These are phyloP conservation scores for Coelastrella sp. DNA, from an alignment of 139 green algal genomes.

Conservation along the genomic window DNA sequence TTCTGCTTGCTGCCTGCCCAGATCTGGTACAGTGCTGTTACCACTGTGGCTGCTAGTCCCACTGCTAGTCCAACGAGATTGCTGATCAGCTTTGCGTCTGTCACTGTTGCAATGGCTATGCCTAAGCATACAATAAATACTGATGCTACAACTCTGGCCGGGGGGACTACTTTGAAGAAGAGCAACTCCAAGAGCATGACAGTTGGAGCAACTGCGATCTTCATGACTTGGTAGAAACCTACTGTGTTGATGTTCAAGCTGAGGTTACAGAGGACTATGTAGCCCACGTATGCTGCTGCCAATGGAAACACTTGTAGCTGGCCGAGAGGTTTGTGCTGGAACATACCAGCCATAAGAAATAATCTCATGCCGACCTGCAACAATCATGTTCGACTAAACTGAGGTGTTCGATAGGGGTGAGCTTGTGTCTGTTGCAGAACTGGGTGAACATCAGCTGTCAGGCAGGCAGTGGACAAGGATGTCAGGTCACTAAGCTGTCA, in stretches of 20 bases:
- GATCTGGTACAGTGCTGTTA: constrained; percentile 90
- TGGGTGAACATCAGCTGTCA: too few species aligned
- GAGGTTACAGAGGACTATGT: constrained; percentile 92
- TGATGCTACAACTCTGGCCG: constrained; percentile 57
- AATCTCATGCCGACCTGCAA: constrained; percentile 51
- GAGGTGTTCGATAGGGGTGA: too few species aligned
- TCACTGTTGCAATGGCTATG: constrained; percentile 85
- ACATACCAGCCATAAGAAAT: constrained; percentile 60
- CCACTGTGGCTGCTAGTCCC: constrained; percentile 70
- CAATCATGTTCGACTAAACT: background rate
- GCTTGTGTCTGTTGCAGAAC: too few species aligned
- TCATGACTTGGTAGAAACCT: constrained; percentile 85
- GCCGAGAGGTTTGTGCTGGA: constrained; percentile 70
- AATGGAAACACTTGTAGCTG: constrained; percentile 68
- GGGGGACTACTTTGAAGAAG: constrained; percentile 52
- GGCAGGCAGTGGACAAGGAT: too few species aligned
- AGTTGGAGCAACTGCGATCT: constrained; percentile 88
- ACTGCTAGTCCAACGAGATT: constrained; percentile 76
- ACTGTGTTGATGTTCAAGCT: constrained; percentile 92
- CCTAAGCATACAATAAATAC: constrained; percentile 83
- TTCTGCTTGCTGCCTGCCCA: constrained; percentile 91
- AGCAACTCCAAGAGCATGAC: constrained; percentile 83
- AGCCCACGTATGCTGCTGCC: constrained; percentile 85
- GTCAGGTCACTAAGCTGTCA: too few species aligned
- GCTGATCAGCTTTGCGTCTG: constrained; percentile 67